Evolutionary conservation across 495 filamentous ascomycete species (phyloP), one percentile per base, ranked within the genome.

Genomic region (Elasticomyces elasticus): DNA sequence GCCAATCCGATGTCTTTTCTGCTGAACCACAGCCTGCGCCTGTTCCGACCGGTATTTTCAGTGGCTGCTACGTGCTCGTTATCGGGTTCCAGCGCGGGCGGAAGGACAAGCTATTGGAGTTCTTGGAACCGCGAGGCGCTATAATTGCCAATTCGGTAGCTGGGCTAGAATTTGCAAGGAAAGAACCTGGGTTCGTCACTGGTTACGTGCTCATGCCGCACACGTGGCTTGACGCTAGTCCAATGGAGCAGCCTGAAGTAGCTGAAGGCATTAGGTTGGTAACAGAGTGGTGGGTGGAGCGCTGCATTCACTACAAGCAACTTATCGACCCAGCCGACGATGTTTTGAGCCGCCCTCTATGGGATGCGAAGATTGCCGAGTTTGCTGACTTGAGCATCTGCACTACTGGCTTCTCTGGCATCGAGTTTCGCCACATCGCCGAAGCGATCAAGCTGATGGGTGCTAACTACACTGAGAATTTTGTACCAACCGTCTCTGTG

Each of bases 281-380:
- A 33, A 96, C 87, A 10, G 86, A 95, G 59, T 92, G 90, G 76
- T 98, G 91, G 82, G 74, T 97, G 33, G 92, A 98, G 68, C 76
- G 80, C 40, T 97, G 91, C 65, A 70, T 97, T 28, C 79, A 88
- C 61, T 76, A 80, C 15, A 88, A 86, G 61, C 71, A 66, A 9
- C 76, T 89, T 52, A 78, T 87, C 31, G 72, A 82, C 10, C 87
- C 89, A n/a, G 66, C 71, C 46, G 74, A 79, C 0, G 77, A 91
- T 64, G 74, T 87, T 51, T 78, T 86, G 23, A 87, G 84, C 55
- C 82, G 76, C 3, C 89, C 91, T 1, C 85, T 95, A 55, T 74
- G 78, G 5, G 62, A 66, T 27, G 85, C 86, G 51, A 83, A 82
- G 25, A 78, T 94, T 15, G 61, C 51, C 69, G 86, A 76, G 11